phyloP scores from a whole-genome alignment of 2,329 filamentous ascomycete species.

The Zymoseptoria tritici region DNA sequence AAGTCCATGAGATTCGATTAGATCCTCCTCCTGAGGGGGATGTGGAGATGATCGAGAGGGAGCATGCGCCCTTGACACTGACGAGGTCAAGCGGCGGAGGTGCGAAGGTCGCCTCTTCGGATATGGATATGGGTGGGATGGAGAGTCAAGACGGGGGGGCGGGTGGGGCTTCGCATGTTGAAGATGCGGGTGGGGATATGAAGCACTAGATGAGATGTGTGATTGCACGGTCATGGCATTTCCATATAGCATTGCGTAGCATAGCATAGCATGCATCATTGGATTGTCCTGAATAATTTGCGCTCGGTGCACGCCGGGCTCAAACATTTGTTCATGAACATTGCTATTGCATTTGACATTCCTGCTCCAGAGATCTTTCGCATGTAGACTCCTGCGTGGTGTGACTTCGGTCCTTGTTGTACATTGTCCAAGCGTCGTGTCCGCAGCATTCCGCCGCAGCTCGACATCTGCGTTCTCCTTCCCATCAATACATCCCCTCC shows the following conservation, averaged over 20 bases:
- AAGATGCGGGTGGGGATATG: slow-evolving; percentile 5
- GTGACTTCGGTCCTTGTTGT: too few species aligned
- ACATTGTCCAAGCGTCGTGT: too few species aligned
- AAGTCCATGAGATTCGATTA: slow-evolving; percentile 10
- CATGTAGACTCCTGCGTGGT: too few species aligned
- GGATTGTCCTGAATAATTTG: neutral
- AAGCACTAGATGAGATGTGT: neutral
- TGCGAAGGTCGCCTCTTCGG: neutral
- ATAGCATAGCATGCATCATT: neutral
- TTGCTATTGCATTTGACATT: neutral
- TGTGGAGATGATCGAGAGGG: slow-evolving; percentile 24
- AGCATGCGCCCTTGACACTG: slow-evolving; percentile 6
- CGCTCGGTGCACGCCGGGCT: neutral
- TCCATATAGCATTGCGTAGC: neutral
- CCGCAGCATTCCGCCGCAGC: too few species aligned
- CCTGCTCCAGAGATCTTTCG: neutral
- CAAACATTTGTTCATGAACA: neutral
- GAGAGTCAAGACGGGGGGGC: slow-evolving; percentile 11
- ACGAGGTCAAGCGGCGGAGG: neutral
- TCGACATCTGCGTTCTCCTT: neutral
- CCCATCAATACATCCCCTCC: slow-evolving; percentile 3
- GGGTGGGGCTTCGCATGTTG: slow-evolving; percentile 6
- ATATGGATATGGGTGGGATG: slow-evolving; percentile 8
- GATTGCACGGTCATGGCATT: neutral
- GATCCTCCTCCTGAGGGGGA: slow-evolving; percentile 3